A percentile compares a stretch with the other conserved stretches of the same genome.
Evolutionary conservation across 345 rosid genomes (phyloP).

Genomic region (Acer negundo): DNA sequence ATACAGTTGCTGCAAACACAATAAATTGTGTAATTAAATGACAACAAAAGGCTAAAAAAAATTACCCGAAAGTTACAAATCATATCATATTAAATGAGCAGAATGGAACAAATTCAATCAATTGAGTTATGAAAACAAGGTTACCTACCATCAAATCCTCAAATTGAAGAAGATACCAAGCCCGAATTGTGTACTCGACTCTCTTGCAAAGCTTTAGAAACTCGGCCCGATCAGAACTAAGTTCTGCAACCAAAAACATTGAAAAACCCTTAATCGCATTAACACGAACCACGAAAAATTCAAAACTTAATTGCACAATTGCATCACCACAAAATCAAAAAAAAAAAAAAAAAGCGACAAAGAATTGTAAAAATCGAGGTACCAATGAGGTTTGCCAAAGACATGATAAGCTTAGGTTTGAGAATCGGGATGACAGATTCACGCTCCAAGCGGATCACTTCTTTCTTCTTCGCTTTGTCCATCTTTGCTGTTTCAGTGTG

Average conservation of each 20-base stretch:
- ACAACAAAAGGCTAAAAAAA: constrained; percentile 17
- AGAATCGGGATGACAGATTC: constrained; percentile 93
- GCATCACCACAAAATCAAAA: background rate
- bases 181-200: constrained; percentile 92
- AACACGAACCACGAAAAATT: background rate
- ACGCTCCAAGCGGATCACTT: constrained; percentile 77
- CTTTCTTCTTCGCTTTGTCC: constrained; percentile 47
- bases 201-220: constrained; percentile 91
- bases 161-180: constrained; percentile 94
- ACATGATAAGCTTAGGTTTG: constrained; percentile 90
- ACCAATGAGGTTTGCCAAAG: constrained; percentile 95
- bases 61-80: background rate
- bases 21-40: constrained; percentile 15
- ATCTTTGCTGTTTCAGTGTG: constrained; percentile 1
- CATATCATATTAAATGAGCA: background rate
- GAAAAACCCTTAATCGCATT: no score
- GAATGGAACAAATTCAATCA: background rate
- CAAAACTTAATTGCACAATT: background rate
- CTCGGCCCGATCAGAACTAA: constrained; percentile 66
- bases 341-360: background rate
- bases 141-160: constrained; percentile 98
- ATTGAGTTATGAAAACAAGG: background rate
- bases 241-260: constrained; percentile 49
- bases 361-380: background rate
- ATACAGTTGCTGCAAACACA: constrained; percentile 76